Base-by-base conservation (phyloP, 352 stramenopile genomes). In the Phytophthora capsici region DNA sequence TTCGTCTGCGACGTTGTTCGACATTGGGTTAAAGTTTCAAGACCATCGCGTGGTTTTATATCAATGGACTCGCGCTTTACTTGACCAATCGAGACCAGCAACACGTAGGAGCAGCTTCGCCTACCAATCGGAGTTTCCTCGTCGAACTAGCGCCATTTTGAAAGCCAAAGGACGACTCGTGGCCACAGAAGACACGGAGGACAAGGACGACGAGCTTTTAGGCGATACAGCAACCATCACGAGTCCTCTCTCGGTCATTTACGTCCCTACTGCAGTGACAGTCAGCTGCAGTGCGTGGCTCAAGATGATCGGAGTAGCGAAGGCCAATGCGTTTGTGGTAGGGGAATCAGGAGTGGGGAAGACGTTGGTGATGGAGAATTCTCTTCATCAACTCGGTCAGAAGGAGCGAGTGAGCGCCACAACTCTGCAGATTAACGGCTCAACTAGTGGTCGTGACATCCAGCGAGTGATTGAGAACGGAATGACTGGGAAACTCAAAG, bases 321-420 rank as follows among this genome's bases (percentile, higher is more conserved):
- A 86, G 43, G 30, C 71, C 4, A 75, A 86, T 19, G 71, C 75
- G 4, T 69, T 93, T 14, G 46, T 91, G 14, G 53, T 84, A 26
- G 84, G 84, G 9, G 68, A 84, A 2, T 75, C 76, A 6, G 69
- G 68, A 1, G 63, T 81, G 6, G 84, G 84, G 2, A 93, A 93
- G 58, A 86, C 74, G 0, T 50, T 73, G 6, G 44, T 87, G 0
- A 12, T 88, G 48, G 63, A 78, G 9, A 75, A 84, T 44, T 71
- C 63, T 17, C 34, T 88, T 2, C 63, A 57, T 13, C 47, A 80
- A 22, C 53, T 90, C 2, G 59, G 57, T 3, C 67, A 73, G 2
- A 64, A 60, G 4, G 71, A 85, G 13, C 57, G 66, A 4, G 68
- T 85, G 22, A 79, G 72, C 37, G 57, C 62, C 16, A 65, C 63